Conservation (phyloP, 73 alveolate species). For the Paramecium pentaurelia region DNA sequence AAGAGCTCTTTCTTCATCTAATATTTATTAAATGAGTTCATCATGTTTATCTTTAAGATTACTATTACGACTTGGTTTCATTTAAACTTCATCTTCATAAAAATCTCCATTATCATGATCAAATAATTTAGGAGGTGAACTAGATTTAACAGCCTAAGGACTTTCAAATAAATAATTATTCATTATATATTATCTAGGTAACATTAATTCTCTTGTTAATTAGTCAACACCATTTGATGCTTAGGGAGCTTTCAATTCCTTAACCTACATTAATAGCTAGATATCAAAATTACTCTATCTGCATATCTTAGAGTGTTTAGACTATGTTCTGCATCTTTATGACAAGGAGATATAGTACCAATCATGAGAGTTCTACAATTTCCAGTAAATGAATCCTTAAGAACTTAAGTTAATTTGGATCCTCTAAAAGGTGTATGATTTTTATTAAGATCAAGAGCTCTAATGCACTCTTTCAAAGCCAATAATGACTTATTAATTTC, state of each 20-base stretch:
- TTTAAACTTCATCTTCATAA: neutral
- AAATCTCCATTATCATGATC: neutral
- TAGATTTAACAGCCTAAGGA: neutral
- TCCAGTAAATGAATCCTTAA: slow-evolving; percentile 99
- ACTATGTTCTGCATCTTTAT: slow-evolving; percentile 96
- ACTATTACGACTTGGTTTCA: neutral
- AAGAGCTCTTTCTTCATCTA: slow-evolving; percentile 98
- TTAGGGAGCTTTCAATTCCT: slow-evolving; percentile 93
- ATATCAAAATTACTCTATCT: slow-evolving; percentile 86
- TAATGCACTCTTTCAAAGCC: slow-evolving; percentile 99
- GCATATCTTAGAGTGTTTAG: slow-evolving; percentile 99
- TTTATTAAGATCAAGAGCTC: slow-evolving; percentile 98
- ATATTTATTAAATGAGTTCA: slow-evolving; percentile 88
- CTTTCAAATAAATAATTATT: slow-evolving; percentile 16
- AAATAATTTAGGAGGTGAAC: slow-evolving; percentile 30
- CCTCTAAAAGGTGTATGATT: slow-evolving; percentile 99
- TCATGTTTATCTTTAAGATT: slow-evolving; percentile 81
- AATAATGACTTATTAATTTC: slow-evolving; percentile 98
- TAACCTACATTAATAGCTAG: slow-evolving; percentile 10
- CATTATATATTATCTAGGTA: slow-evolving; percentile 61
- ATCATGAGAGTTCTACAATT: slow-evolving; percentile 99
- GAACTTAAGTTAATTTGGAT: slow-evolving; percentile 89
- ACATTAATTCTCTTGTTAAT: slow-evolving; percentile 67
- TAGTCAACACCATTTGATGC: slow-evolving; percentile 51
- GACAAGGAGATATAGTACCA: slow-evolving; percentile 97